Base-by-base conservation (phyloP, 192 early-diverging fungal genomes). In the Powellomyces hirtus region DNA sequence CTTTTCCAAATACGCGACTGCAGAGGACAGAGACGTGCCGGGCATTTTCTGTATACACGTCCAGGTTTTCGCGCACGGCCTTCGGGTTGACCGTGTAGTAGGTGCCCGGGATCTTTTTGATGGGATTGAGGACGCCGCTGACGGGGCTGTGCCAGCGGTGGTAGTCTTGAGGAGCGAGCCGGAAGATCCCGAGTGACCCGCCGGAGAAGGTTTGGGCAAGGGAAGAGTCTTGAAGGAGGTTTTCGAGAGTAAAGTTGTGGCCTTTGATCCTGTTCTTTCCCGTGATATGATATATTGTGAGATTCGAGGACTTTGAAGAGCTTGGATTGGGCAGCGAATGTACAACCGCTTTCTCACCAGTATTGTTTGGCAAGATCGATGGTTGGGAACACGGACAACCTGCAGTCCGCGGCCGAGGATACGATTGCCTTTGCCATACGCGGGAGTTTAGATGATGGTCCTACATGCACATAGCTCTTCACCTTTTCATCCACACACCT, bases 91-190 rank as follows among this genome's bases (percentile, higher is more conserved):
- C 59, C 4, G 59, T 61, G 38, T 40, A 61, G 38, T 26, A 42
- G 13, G 36, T 26, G 33, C 59, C 59, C 20, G 59, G 59, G 22
- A 56, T 56, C 7, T 56, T 27, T 34, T 56, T 56, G 53, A 27
- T 29, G 53, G 53, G 20, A 7, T 16, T 27, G 49, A 65, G 16
- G 46, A 29, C 31, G 31, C 63, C 63, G 63, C 2, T 6, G 7
- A 52, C 46, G 53, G 63, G 63, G 4, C 20, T 22, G 53, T 65
- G 63, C 33, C 33, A 65, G 3, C 63, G 63, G 49, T 65, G 63
- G 63, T 65, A 65, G 34, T 65, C 63, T 38, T 65, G 63, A 13
- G 63, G 63, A 5, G 63, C 63, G 4, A 65, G 63, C 11, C 63
- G 63, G 38, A 61, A 61, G 36, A 61, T 61, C n/a, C 59, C 34